Percentiles rank a stretch among this genome's conserved stretches.
Conservation (phyloP, 2,329 filamentous ascomycete genomes). For the Tolypocladium cylindrosporum region DNA sequence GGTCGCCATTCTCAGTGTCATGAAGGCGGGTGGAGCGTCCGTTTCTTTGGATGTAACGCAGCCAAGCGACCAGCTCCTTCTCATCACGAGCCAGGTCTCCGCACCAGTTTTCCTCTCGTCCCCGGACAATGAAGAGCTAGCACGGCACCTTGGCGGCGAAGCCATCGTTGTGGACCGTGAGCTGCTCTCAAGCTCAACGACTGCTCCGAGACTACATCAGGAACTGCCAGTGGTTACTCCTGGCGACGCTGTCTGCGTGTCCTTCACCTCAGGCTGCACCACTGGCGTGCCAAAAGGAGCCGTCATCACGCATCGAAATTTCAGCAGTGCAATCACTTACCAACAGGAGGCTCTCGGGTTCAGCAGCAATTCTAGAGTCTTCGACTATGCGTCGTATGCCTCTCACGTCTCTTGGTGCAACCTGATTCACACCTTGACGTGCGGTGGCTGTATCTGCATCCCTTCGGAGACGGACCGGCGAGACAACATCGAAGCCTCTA, state of each 20-base stretch:
- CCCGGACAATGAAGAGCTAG: slow-evolving; percentile 2
- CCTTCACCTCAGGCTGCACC: slow-evolving; percentile 40
- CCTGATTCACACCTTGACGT: neutral
- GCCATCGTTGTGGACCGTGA: slow-evolving; percentile 1
- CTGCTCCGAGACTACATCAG: neutral
- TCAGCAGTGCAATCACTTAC: slow-evolving; percentile 5
- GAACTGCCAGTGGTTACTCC: slow-evolving; percentile 5
- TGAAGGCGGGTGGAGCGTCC: slow-evolving; percentile 12
- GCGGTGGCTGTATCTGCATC: slow-evolving; percentile 2
- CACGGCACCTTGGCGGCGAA: neutral
- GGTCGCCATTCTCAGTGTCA: slow-evolving; percentile 12
- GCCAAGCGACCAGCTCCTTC: slow-evolving; percentile 7
- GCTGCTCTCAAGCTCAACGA: neutral
- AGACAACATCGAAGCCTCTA: neutral
- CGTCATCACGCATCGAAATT: slow-evolving; percentile 17
- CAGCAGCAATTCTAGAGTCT: slow-evolving; percentile 2
- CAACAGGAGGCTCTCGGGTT: slow-evolving; percentile 6
- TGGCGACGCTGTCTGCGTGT: slow-evolving; percentile 19
- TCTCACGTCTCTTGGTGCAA: neutral
- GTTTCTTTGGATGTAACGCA: slow-evolving; percentile 15
- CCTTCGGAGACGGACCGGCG: neutral
- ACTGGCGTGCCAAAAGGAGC: slow-evolving; percentile 42
- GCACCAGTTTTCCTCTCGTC: slow-evolving; percentile 11
- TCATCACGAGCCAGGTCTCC: slow-evolving; percentile 8
- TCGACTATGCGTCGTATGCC: slow-evolving; percentile 4